These are phyloP conservation scores for Fusarium heterosporum DNA, from an alignment of 2,329 filamentous ascomycete species.

Conservation along the genomic window DNA sequence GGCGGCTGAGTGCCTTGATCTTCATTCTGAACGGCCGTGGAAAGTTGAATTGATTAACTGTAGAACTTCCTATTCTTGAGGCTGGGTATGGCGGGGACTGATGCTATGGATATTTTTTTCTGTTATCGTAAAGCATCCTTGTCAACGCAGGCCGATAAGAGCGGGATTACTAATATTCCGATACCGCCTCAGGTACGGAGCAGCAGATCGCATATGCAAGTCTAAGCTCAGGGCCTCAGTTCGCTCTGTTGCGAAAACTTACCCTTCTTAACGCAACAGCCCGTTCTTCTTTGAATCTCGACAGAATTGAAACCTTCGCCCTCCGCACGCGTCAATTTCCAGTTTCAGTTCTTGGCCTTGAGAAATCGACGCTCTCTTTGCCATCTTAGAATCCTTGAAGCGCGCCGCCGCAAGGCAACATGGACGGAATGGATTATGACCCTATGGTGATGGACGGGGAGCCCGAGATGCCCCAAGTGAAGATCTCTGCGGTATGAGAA, in stretches of 20 bases:
- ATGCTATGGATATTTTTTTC: conserved; percentile 46
- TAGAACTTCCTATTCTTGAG: conserved; percentile 23
- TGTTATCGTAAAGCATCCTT: conserved; percentile 44
- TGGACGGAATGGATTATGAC: conserved; percentile 69
- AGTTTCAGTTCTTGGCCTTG: background rate
- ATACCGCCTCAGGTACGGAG: conserved; percentile 17
- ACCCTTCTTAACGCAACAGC: conserved; percentile 22
- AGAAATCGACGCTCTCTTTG: conserved; percentile 10
- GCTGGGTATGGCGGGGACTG: conserved; percentile 42
- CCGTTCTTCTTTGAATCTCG: conserved; percentile 1
- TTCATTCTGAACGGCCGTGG: conserved; percentile 57
- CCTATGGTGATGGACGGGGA: conserved; percentile 70
- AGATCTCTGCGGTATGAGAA: conserved; percentile 67
- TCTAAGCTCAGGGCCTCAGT: conserved; percentile 32
- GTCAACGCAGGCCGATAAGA: conserved; percentile 46
- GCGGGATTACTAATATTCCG: conserved; percentile 50
- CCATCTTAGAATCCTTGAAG: conserved; percentile 10
- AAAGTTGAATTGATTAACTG: background rate
- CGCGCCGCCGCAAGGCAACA: conserved; percentile 42
- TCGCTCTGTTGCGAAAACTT: conserved; percentile 42
- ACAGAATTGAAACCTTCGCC: background rate
- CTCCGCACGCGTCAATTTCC: background rate
- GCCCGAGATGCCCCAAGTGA: conserved; percentile 67
- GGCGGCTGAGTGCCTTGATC: conserved; percentile 75
- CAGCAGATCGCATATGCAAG: conserved; percentile 40